Evolutionary conservation across 768 basidiomycete genomes (phyloP).

Genomic region (Rhodotorula kratochvilovae): DNA sequence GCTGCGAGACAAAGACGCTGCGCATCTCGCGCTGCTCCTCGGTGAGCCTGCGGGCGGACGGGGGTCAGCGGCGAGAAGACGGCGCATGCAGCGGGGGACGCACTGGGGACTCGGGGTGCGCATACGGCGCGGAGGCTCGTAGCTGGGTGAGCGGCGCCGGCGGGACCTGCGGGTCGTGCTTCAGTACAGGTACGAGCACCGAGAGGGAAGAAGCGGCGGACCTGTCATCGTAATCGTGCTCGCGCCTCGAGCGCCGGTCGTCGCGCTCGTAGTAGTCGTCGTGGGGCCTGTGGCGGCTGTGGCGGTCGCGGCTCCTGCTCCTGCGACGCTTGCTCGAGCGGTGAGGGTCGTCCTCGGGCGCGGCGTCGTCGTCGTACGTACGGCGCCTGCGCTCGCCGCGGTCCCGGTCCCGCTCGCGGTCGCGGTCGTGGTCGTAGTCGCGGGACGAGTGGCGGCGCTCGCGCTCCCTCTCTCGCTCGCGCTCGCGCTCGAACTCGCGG

Average conservation of each 20-base stretch:
- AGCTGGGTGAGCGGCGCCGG: constrained; percentile 48
- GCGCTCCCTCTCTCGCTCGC: constrained; percentile 49
- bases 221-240: constrained; percentile 38
- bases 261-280: constrained; percentile 42
- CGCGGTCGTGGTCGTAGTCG: constrained; percentile 52
- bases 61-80: constrained; percentile 45
- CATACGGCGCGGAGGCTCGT: constrained; percentile 45
- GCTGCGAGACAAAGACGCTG: constrained; percentile 97
- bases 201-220: not conserved
- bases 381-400: constrained; percentile 14
- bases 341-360: constrained; percentile 28
- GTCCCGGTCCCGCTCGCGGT: constrained; percentile 42
- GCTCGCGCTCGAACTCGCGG: constrained; percentile 38
- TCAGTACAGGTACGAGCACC: constrained; percentile 27
- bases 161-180: constrained; percentile 47
- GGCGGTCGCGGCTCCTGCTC: constrained; percentile 45
- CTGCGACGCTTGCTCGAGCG: constrained; percentile 42
- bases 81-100: constrained; percentile 33
- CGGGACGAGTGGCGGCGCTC: constrained; percentile 62
- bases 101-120: constrained; percentile 50
- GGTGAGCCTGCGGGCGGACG: constrained; percentile 52
- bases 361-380: constrained; percentile 17
- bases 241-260: constrained; percentile 17
- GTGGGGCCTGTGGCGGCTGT: not conserved
- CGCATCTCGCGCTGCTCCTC: constrained; percentile 97